Base-by-base conservation (phyloP, 352 stramenopile species). In the Pilasporangium apinafurcum region DNA sequence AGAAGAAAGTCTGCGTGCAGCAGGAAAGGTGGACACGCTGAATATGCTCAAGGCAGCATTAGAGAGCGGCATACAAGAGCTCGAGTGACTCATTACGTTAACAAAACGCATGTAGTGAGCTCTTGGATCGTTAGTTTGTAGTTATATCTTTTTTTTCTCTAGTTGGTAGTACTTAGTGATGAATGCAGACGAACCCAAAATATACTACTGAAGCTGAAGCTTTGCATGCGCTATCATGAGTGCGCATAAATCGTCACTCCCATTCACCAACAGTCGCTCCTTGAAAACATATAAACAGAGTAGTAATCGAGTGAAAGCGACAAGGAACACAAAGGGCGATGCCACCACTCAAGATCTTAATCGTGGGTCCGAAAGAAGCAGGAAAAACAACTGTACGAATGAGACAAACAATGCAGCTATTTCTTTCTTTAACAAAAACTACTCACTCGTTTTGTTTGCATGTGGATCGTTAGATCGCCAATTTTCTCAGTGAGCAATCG, bases 331-430 rank as follows among this genome's bases (percentile, higher is more conserved):
- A n/a, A n/a, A n/a, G n/a, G n/a, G n/a, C 13, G n/a, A 83, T 83
- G 72, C 60, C 65, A 28, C 32, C 68, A 48, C 63, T 92, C 28
- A 95, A 95, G 59, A 52, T 95, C 36, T 53, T 92, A 24, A 41
- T 95, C 28, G 74, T 89, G 5, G 83, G 80, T 0, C 83, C 83
- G 1, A 89, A 92, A 35, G 65, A 90, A 37, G 62, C 68, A 2
- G 83, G 80, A 34, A 95, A 95, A 51, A 83, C 72, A 20, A 79
- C 56, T n/a, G 75, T 87, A 60, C 21, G 53, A 27, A 40, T 2
- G 20, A 26, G 14, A 29, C 14, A 14, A 3, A 7, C 26, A 17
- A 4, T 27, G 14, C 26, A 9, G 35, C 8, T 53, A 13, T 4
- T 6, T 48, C 4, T 38, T 16, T 10, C 12, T 5, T 12, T n/a